Percentiles rank a stretch among this genome's conserved stretches.
Evolutionary conservation across 2,329 filamentous ascomycete genomes (phyloP).

Genomic region (Microdochium bolleyi): DNA sequence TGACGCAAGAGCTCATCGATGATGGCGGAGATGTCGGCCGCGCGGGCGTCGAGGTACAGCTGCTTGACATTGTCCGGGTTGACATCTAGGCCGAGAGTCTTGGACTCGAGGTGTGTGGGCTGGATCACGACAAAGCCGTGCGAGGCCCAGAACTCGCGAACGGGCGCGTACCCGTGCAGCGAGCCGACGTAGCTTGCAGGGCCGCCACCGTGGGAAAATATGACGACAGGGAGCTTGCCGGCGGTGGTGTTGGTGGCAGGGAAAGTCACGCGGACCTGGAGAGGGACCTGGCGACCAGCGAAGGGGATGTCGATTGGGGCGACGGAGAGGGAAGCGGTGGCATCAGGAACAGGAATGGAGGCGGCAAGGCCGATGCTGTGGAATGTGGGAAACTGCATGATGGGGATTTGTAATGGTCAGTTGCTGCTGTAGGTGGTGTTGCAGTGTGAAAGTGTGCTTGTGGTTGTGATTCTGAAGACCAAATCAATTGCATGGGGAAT

Average conservation of each 20-base stretch:
- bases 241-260: slow-evolving; percentile 17
- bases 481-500: background rate
- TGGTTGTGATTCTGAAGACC: background rate
- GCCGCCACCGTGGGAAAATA: slow-evolving; percentile 32
- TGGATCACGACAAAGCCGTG: slow-evolving; percentile 34
- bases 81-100: slow-evolving; percentile 14
- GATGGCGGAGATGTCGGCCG: slow-evolving; percentile 25
- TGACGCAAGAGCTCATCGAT: slow-evolving; percentile 16
- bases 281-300: slow-evolving; percentile 14
- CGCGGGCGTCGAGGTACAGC: slow-evolving; percentile 22
- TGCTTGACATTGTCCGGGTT: slow-evolving; percentile 9
- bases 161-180: slow-evolving; percentile 29
- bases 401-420: too few relatives aligned
- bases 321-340: slow-evolving; percentile 21
- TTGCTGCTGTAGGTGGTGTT: slow-evolving; percentile 1
- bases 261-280: slow-evolving; percentile 26
- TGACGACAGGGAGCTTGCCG: slow-evolving; percentile 25
- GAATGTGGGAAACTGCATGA: slow-evolving; percentile 3
- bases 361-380: slow-evolving; percentile 14
- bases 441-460: background rate
- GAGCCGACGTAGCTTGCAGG: slow-evolving; percentile 28
- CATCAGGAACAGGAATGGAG: slow-evolving; percentile 21
- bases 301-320: slow-evolving; percentile 19
- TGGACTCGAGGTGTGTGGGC: slow-evolving; percentile 30
- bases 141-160: slow-evolving; percentile 30